Evolutionary conservation across 2,329 filamentous ascomycete species (phyloP), one percentile per base, ranked within the genome.

Genomic region (Colletotrichum salicis): DNA sequence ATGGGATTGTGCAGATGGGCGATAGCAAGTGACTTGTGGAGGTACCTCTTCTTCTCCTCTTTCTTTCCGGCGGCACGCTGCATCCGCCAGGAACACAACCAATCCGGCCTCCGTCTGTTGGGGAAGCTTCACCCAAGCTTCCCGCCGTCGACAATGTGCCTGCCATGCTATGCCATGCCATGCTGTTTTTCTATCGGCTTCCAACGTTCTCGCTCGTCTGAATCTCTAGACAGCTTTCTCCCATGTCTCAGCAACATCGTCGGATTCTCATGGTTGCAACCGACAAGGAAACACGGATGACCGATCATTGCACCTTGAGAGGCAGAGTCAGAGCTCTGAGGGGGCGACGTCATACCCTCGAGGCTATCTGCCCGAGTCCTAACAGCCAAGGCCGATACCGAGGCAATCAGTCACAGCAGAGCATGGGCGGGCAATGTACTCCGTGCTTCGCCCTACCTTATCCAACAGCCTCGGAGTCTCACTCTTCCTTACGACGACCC

Each of bases 1-100:
- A 71, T 68, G 65, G 65, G 65, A 69, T 68, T 68, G 58, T 69
- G 56, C 41, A 54, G n/a, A 71, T 68, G 54, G 33, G 41, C 31
- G 64, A 54, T 68, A 71, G 69, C 15, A 29, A 19, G 37, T 24
- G 48, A 70, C 68, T 24, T 63, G 6, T 4, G 11, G 0, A 4
- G 11, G 59, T 62, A 33, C 41, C 19, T 48, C 11, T n/a, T 27
- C 41, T n/a, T 24, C 45, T 62, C 59, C 29, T 52, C 57, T 57
- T 19, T 13, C 15, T 24, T 45, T 31, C 48, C n/a, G 8, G 41
- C 45, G 56, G 22, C n/a, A 64, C 22, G 22, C 31, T 29, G 24
- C 35, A 29, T 29, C 57, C 15, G 57, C 22, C 56, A 52, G 33
- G 33, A 35, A 58, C 35, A 52, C 45, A 63, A 33, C 48, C 48